Conservation (phyloP, 1,284 basidiomycete genomes). For the Ceratobasidium papillatum region DNA sequence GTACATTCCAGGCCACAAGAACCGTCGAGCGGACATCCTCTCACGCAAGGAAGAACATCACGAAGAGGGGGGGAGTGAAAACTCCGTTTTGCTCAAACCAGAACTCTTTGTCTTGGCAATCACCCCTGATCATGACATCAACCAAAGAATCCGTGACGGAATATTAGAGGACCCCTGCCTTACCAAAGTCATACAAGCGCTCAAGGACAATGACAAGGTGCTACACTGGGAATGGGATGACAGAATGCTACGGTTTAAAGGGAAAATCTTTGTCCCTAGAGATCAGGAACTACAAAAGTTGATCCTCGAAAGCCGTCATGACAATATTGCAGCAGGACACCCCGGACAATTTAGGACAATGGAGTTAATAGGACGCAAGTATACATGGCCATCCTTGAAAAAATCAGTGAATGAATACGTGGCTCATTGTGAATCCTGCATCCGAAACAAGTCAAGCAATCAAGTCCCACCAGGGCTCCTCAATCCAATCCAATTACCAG, state of each 20-base stretch:
- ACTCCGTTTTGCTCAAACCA: no score
- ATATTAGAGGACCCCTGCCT: not conserved
- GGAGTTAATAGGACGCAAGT: not conserved
- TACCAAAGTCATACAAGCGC: not conserved
- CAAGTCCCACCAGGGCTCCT: not conserved
- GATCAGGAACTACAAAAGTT: constrained; percentile 45
- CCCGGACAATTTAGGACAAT: constrained; percentile 4
- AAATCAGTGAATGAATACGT: constrained; percentile 1
- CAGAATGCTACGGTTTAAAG: not conserved
- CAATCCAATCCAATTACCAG: not conserved
- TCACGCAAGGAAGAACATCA: no score
- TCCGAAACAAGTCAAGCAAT: not conserved
- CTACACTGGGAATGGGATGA: not conserved
- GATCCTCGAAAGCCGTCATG: constrained; percentile 50
- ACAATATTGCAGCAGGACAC: constrained; percentile 45
- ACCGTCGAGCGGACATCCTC: no score
- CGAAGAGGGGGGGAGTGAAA: no score
- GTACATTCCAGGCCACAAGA: no score
- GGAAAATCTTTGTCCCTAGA: constrained; percentile 44
- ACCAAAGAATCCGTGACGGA: not conserved
- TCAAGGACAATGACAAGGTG: not conserved
- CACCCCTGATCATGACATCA: not conserved
- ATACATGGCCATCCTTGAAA: not conserved
- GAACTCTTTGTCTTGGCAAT: not conserved
- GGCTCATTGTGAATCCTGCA: not conserved